Base-by-base conservation (phyloP, 2,329 filamentous ascomycete species). In the Sarocladiaceae sp. region DNA sequence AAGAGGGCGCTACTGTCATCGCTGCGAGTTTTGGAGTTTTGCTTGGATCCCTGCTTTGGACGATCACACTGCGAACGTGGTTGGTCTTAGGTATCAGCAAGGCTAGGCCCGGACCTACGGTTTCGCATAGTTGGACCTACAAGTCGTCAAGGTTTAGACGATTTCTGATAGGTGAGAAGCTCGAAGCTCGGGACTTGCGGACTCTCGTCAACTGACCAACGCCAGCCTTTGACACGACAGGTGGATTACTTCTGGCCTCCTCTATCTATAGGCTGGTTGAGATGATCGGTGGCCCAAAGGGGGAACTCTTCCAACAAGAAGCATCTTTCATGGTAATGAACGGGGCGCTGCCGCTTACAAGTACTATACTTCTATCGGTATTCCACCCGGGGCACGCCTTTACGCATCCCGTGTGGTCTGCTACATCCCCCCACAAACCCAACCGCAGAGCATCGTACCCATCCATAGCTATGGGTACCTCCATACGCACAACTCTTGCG, bases 21-120 rank as follows among this genome's bases (percentile, higher is more conserved):
- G 57, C 70, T 6, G 64, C 58, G 2, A 73, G 72, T 6, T 51
- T 76, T 11, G 66, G 56, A 2, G 55, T 76, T 16, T 72, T 75
- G 47, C 54, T 66, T 2, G 45, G 58, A 4, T 61, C 66, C 4
- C 55, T 76, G 9, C 37, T 66, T 21, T 51, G 63, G 10, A 70
- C 69, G 45, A 56, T 66, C 15, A 55, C 52, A 16, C 57, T 59
- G 44, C 67, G 63, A 46, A 61, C 62, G 40, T 70, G 58, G 50
- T 71, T 74, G 33, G 62, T 62, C 12, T 51, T 66, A 26, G 58
- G 58, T 27, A 50, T 73, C 6, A 59, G 59, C 39, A 64, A 60
- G 12, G 62, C 63, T 13, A 59, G 58, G 26, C 60, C 65, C 23
- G 51, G 55, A 12, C 56, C 70, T 7, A 67, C 74, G 47, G 54